Evolutionary conservation across 2,329 filamentous ascomycete genomes (phyloP), one percentile per base, ranked within the genome.

Genomic region (Phyllosticta paracitricarpa): DNA sequence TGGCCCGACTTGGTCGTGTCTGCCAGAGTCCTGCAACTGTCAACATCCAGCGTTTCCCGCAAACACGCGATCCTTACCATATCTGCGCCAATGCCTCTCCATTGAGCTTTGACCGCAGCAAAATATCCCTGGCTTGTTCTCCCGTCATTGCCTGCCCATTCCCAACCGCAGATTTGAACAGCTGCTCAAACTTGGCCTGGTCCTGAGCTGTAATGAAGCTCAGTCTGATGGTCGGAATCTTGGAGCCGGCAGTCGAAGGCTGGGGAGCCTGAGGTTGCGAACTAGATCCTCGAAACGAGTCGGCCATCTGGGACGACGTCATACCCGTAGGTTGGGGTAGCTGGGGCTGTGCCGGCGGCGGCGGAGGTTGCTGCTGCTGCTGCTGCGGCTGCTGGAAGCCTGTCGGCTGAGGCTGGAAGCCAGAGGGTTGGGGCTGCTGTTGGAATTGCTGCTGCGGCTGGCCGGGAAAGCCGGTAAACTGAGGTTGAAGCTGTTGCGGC

Each of bases 1-100:
- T 97, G 92, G 54, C 94, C 94, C 14, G 93, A 94, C 73, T 95
- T 93, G 56, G 94, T 99, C 9, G 94, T 97, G 76, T 99, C 94
- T 55, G 91, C 89, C 24, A 99, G 79, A 22, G 91, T 91, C 91
- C 89, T 93, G 66, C 40, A 14, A 8, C 58, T 52, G 56, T 72
- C 67, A 73, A 67, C 48, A 14, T 24, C 24, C 12, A 14, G 19
- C 48, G 57, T 55, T 28, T 33, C 10, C 17, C 25, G 2, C 30
- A 26, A 17, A 51, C 4, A 40, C 40, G 22, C 24, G 24, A 51
- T 7, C 61, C 81, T 63, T 79, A 91, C 92, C 93, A 99, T 68
- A 99, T 96, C 67, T 95, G 89, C 24, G 91, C 94, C 66, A 99
- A 79, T 63, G 90, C 88, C 71, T 91, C 87, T 19, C 94, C 92